Conservation (phyloP, 108 stramenopile species). For the Conticribra guillardii region DNA sequence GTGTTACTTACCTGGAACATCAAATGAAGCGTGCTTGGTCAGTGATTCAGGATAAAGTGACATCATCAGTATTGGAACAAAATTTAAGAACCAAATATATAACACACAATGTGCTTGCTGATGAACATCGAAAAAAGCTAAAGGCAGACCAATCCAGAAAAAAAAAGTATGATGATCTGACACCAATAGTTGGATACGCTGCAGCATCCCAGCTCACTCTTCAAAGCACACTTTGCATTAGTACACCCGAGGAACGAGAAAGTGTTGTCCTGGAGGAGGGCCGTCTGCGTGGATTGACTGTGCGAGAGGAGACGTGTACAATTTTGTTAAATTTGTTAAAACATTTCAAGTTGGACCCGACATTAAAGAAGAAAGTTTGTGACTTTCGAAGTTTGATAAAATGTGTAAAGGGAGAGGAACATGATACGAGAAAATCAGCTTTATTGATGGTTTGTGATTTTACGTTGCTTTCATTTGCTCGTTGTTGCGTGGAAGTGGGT, state of each 20-base stretch:
- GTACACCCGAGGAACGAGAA: conserved; percentile 62
- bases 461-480: conserved; percentile 68
- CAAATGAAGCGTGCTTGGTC: conserved; percentile 22
- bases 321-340: conserved; percentile 35
- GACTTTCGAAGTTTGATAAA: conserved; percentile 16
- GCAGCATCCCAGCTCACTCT: conserved; percentile 51
- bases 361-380: no score
- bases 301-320: conserved; percentile 57
- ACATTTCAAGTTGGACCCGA: not conserved
- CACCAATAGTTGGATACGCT: conserved; percentile 50
- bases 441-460: conserved; percentile 63
- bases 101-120: conserved; percentile 32
- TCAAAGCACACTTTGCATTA: conserved; percentile 49
- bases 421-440: not conserved
- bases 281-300: conserved; percentile 52
- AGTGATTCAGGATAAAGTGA: conserved; percentile 26
- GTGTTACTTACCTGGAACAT: conserved; percentile 13
- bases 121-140: conserved; percentile 22
- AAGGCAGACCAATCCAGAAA: no score
- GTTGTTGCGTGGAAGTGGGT: conserved; percentile 76
- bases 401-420: conserved; percentile 3
- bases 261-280: conserved; percentile 38
- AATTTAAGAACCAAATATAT: conserved; percentile 29
- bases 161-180: no score
- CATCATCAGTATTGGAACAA: conserved; percentile 17